Base-by-base conservation (phyloP, 768 basidiomycete genomes). In the Hypholoma sublateritium region DNA sequence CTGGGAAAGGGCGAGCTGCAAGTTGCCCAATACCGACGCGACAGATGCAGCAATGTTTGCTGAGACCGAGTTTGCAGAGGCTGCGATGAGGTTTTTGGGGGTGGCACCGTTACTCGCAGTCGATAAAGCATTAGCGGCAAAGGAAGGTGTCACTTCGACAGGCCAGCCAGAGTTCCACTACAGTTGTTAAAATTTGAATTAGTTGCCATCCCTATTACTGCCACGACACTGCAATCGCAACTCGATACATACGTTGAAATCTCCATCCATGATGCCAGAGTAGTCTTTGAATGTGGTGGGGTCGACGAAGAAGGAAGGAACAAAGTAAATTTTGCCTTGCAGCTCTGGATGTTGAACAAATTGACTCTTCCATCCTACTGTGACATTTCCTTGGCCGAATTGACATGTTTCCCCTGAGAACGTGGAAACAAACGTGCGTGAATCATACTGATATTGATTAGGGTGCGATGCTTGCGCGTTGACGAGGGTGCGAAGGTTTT, bases 111-210 rank as follows among this genome's bases (percentile, higher is more conserved):
- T 19, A 16, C 41, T 50, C 32, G 12, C 39, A 44, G 59, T 52
- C 53, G 66, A 51, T 52, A 72, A 34, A 50, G 71, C 64, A n/a
- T 69, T 64, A 37, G 73, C 62, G 8, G 74, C 76, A 52, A 75
- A 77, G 24, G 69, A 65, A 8, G 73, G 69, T 4, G 77, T 86
- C 11, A 89, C 69, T 69, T 86, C 69, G 58, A 79, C 78, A 2
- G 92, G 90, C 92, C 92, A 94, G 36, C 77, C 92, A 24, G 81
- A 80, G 67, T 94, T 90, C 88, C 88, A 94, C 84, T 88, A 46
- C n/a, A 57, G 17, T 36, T 47, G 11, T 57, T 57, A 66, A 49
- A 61, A 57, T 22, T 19, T 52, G 4, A 25, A 28, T 41, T 22
- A 43, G 28, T 32, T 11, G 3, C 21, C 28, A 13, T 41, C 21